Evolutionary conservation across 164 flowering plant genomes (phyloP).

Genomic region (Warburgia ugandensis): DNA sequence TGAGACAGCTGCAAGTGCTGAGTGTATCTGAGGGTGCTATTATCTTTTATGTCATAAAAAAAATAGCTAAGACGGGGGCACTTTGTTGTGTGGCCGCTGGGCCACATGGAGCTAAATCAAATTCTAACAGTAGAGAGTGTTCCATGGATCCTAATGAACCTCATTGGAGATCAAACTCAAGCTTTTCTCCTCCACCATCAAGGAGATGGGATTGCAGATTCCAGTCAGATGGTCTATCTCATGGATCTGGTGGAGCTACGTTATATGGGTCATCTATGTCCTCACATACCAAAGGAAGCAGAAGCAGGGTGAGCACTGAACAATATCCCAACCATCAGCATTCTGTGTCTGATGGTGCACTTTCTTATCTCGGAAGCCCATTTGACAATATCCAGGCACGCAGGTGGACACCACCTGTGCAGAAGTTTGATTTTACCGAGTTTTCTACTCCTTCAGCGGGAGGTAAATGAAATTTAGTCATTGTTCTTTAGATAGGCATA

Average conservation of each 20-base stretch:
- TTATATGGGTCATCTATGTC: constrained; percentile 25
- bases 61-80: constrained; percentile 46
- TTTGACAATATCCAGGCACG: constrained; percentile 23
- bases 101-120: constrained; percentile 37
- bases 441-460: constrained; percentile 18
- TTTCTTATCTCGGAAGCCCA: constrained; percentile 36
- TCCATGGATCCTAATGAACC: constrained; percentile 28
- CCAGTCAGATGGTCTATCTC: constrained; percentile 26
- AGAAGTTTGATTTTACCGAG: constrained; percentile 17
- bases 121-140: constrained; percentile 16
- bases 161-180: constrained; percentile 33
- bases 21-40: constrained; percentile 1
- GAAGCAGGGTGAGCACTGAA: constrained; percentile 31
- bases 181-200: constrained; percentile 39
- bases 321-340: constrained; percentile 33
- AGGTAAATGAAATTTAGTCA: no score
- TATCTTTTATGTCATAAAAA: constrained; percentile 2
- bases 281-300: constrained; percentile 29
- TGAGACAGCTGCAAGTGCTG: background rate
- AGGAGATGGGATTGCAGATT: constrained; percentile 38
- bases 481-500: no score
- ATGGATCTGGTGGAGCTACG: constrained; percentile 18
- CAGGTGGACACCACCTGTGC: constrained; percentile 33
- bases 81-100: constrained; percentile 50
- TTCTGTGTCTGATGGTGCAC: constrained; percentile 42